Base-by-base conservation (phyloP, 352 stramenopile species). In the Pythium coloratum region DNA sequence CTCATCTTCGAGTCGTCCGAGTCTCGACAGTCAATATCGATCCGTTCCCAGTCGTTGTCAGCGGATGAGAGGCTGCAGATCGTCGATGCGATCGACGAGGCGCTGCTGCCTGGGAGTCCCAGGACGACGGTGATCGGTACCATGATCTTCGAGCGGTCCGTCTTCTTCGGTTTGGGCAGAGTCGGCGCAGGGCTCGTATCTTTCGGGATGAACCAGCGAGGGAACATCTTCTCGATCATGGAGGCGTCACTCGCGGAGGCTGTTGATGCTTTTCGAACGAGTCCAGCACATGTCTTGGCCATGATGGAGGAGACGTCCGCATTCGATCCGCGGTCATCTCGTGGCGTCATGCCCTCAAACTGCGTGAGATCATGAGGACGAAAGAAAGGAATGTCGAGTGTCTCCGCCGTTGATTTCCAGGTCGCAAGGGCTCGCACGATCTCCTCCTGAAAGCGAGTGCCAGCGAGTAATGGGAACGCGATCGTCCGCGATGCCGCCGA, bases 31-130 rank as follows among this genome's bases (percentile, higher is more conserved):
- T 72, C 66, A 14, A 72, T 50, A 18, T 59, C 38, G 7, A 92
- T 60, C 24, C 62, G 59, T 7, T 68, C 28, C 85, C 83, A 94
- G 13, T 81, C 70, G 33, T 82, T 81, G 6, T 57, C 71, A 2
- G 59, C 57, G 0, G 75, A 77, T 10, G 84, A 80, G 54, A 94
- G 74, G 16, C 79, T 72, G 62, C 77, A 84, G 49, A 92, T 59
- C 2, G 69, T 79, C 12, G 70, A 9, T 1, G 76, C 65, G 55
- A 92, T 81, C 10, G 47, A 49, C 5, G 59, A 24, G 0, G 69
- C 75, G 3, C 76, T 75, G 68, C 85, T 94, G 47, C 85, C 83
- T n/a, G 85, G 85, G 13, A 94, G 76, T 0, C 85, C 85, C 6
- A 94, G 6, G 49, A 89, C 72, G 12, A 87, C 56, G 1, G 83